These are phyloP conservation scores for Bolboschoenoplectus hybrid DNA, from an alignment of 202 grass and related monocot species.

Conservation along the genomic window DNA sequence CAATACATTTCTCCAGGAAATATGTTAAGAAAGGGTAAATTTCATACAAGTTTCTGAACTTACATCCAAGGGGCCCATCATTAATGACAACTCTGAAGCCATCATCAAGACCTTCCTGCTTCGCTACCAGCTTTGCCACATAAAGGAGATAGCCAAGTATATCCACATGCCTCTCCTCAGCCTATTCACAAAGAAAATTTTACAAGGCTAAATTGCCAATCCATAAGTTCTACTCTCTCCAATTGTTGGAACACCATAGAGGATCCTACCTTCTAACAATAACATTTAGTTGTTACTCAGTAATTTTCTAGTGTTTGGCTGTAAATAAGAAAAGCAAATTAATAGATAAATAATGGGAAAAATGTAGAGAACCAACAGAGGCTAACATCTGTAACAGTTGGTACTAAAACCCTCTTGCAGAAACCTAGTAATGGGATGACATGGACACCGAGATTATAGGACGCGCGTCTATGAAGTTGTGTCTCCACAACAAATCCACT, in stretches of 20 bases:
- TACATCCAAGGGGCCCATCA: constrained; percentile 65
- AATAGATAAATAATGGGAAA: not conserved
- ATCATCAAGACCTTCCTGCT: constrained; percentile 67
- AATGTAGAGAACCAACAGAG: not conserved
- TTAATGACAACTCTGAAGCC: constrained; percentile 75
- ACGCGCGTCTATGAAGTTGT: not conserved
- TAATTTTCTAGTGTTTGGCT: not conserved
- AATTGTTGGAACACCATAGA: not conserved
- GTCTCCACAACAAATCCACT: not conserved
- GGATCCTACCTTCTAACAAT: not conserved
- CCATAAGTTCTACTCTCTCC: not conserved
- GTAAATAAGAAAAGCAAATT: not conserved
- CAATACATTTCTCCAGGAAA: constrained; percentile 3
- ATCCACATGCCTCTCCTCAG: constrained; percentile 64
- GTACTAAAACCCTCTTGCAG: not conserved
- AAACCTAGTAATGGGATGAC: not conserved
- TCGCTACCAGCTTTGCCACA: constrained; percentile 55
- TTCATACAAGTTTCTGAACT: constrained; percentile 36
- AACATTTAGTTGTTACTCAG: not conserved
- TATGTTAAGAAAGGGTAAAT: not conserved
- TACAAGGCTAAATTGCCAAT: constrained; percentile 4
- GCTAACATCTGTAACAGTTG: not conserved
- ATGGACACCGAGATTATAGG: not conserved
- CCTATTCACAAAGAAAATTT: constrained; percentile 47
- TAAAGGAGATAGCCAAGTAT: constrained; percentile 64